Conservation (phyloP, 768 basidiomycete genomes). For the Boletus coccyginus region DNA sequence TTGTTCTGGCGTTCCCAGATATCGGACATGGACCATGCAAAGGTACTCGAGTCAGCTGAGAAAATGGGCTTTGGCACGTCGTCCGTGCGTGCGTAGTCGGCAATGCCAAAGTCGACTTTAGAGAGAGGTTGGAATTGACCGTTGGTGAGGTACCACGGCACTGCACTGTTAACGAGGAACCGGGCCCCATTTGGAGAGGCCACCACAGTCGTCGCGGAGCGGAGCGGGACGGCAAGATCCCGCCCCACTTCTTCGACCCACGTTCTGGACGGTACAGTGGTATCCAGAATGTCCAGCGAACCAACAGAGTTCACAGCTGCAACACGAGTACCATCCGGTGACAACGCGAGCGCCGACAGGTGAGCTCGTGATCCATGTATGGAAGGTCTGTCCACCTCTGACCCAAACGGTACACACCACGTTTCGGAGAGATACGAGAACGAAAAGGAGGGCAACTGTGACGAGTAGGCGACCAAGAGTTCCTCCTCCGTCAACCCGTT, state of each 20-base stretch:
- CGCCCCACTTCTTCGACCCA: slow-evolving; percentile 11
- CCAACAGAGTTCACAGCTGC: slow-evolving; percentile 10
- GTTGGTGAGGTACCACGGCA: slow-evolving; percentile 5
- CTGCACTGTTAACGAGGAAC: neutral
- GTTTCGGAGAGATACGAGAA: neutral
- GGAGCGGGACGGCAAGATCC: neutral
- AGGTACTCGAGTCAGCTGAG: slow-evolving; percentile 5
- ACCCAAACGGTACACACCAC: neutral
- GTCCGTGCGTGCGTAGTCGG: neutral
- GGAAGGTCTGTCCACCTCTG: neutral
- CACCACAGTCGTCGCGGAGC: neutral
- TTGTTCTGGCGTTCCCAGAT: neutral
- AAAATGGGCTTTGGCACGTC: neutral
- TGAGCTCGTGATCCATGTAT: neutral
- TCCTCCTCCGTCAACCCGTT: neutral
- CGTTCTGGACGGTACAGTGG: neutral
- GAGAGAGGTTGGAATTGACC: neutral
- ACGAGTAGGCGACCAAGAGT: slow-evolving; percentile 4
- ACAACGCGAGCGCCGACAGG: slow-evolving; percentile 17
- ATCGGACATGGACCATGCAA: slow-evolving; percentile 5
- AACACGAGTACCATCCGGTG: slow-evolving; percentile 12
- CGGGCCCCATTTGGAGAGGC: slow-evolving; percentile 10
- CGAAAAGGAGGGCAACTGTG: neutral
- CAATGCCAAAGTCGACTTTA: slow-evolving; percentile 10
- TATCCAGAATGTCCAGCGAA: slow-evolving; percentile 8